Percentiles rank a stretch among this genome's conserved stretches.
These are phyloP conservation scores for Panaeolus cyanescens DNA, from an alignment of 768 basidiomycete genomes.

Conservation along the genomic window DNA sequence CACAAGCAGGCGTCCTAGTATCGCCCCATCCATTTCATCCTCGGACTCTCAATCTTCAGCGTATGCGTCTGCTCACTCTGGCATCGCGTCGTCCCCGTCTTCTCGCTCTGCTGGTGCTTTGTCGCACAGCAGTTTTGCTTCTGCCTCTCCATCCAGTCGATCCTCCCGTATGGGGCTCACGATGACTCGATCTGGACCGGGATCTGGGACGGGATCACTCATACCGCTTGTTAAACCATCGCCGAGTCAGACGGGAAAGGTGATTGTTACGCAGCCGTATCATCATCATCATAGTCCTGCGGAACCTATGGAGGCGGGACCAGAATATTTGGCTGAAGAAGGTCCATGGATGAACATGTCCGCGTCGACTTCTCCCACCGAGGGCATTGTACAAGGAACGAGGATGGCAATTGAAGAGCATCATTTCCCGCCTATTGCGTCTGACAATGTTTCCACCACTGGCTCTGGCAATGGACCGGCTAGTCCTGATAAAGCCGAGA, in stretches of 20 bases:
- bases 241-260: background rate
- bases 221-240: conserved; percentile 30
- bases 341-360: conserved; percentile 5
- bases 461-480: background rate
- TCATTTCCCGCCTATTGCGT: conserved; percentile 19
- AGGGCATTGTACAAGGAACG: conserved; percentile 21
- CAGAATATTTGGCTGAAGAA: conserved; percentile 15
- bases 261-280: background rate
- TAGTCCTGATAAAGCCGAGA: background rate
- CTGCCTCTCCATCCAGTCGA: conserved; percentile 9
- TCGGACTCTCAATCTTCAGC: conserved; percentile 11
- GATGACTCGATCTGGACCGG: conserved; percentile 3
- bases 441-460: background rate
- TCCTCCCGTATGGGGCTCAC: conserved; percentile 22
- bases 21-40: conserved; percentile 21
- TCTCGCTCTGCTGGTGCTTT: conserved; percentile 1
- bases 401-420: conserved; percentile 17
- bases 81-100: conserved; percentile 15
- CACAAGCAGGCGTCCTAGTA: conserved; percentile 7
- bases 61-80: background rate
- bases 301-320: conserved; percentile 60
- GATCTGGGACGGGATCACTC: conserved; percentile 6
- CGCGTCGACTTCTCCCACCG: conserved; percentile 19
- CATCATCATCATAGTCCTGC: conserved; percentile 37
- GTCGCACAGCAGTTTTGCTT: background rate